Conservation (phyloP, 495 filamentous ascomycete species). For the Pseudotulostoma volvatum region DNA sequence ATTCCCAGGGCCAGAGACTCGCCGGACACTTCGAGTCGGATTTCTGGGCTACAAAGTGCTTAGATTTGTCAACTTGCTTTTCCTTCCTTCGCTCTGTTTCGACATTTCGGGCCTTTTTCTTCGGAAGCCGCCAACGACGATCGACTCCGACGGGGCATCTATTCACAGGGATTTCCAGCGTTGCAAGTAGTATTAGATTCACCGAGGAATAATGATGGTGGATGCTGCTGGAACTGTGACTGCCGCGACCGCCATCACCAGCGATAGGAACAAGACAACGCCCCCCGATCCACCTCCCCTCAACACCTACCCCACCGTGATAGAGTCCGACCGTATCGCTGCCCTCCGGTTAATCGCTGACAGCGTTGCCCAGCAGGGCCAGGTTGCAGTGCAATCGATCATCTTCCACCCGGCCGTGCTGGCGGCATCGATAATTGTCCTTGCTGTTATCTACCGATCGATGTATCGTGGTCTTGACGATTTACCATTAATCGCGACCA, state of each 20-base stretch:
- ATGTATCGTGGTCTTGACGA: too few species aligned
- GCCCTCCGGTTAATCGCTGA: conserved; percentile 38
- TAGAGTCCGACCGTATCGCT: conserved; percentile 21
- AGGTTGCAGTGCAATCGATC: conserved; percentile 32
- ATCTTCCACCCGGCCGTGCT: conserved; percentile 35
- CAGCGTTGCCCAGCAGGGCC: conserved; percentile 48
- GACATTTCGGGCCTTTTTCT: neutral
- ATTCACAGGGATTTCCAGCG: too few species aligned
- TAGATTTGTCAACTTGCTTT: neutral
- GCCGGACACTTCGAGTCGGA: too few species aligned
- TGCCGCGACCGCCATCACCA: neutral
- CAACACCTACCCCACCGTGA: conserved; percentile 2
- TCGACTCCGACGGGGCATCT: neutral
- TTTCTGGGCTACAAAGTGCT: too few species aligned
- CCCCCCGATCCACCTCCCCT: conserved; percentile 1
- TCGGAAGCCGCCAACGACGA: neutral
- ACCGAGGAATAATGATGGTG: neutral
- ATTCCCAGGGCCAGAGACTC: too few species aligned
- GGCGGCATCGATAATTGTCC: conserved; percentile 13
- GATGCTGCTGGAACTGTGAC: neutral
- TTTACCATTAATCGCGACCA: conserved; percentile 8
- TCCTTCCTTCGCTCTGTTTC: neutral
- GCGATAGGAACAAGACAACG: neutral
- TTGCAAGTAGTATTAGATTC: too few species aligned
- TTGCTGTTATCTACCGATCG: conserved; percentile 14